These are phyloP conservation scores for Hypoxylon sp. DNA, from an alignment of 2,329 filamentous ascomycete genomes.

Conservation along the genomic window DNA sequence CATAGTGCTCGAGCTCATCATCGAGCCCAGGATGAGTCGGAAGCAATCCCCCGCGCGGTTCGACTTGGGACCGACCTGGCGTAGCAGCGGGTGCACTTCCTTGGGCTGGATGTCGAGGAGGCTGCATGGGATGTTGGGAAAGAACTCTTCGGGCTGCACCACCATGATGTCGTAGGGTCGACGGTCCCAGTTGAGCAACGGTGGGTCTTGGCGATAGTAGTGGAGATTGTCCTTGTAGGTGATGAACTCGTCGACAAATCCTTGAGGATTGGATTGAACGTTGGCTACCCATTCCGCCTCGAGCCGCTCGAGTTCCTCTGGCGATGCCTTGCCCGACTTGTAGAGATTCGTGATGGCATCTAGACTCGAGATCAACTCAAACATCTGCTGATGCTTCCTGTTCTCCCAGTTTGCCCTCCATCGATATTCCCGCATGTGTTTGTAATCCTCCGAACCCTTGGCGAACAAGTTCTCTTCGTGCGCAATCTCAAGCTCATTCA, in stretches of 20 bases:
- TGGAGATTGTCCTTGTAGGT: conserved; percentile 63
- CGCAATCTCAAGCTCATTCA: conserved; percentile 49
- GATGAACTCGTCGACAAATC: conserved; percentile 48
- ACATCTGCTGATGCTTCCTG: conserved; percentile 24
- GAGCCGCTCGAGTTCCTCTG: conserved; percentile 42
- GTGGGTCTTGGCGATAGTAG: conserved; percentile 57
- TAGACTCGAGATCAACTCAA: conserved; percentile 3
- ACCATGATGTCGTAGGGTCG: conserved; percentile 75
- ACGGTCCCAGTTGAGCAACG: conserved; percentile 72
- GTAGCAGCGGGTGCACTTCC: conserved; percentile 57
- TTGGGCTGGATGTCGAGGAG: conserved; percentile 75
- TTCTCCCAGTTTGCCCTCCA: conserved; percentile 37
- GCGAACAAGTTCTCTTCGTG: conserved; percentile 37
- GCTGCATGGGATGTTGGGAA: conserved; percentile 63
- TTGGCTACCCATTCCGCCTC: conserved; percentile 49
- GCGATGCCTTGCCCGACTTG: conserved; percentile 21
- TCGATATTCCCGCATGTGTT: conserved; percentile 21
- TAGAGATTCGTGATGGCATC: conserved; percentile 27
- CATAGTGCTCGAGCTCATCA: conserved; percentile 49
- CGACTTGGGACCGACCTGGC: conserved; percentile 52
- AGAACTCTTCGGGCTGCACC: conserved; percentile 69
- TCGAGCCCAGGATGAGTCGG: conserved; percentile 58
- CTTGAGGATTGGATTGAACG: conserved; percentile 38
- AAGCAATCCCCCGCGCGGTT: conserved; percentile 59
- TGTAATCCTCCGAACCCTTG: conserved; percentile 31